Base-by-base conservation (phyloP, 2,329 filamentous ascomycete species). In the Tolypocladium album region DNA sequence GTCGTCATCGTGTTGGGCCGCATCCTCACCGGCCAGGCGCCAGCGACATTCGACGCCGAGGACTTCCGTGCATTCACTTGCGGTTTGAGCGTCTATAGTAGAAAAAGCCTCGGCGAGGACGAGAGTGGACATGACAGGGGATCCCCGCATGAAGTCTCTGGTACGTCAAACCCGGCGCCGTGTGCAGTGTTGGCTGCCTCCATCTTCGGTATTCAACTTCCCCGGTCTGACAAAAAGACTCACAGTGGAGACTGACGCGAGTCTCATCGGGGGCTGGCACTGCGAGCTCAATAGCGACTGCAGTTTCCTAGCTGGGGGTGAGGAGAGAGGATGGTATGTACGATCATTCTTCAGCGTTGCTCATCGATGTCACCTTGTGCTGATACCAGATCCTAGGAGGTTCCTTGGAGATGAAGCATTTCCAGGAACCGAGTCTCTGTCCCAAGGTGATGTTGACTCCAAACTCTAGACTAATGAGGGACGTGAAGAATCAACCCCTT, bases 41-140 rank as follows among this genome's bases (percentile, higher is more conserved):
- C 92, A 0, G 81, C 84, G 0, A 84, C 88, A 69, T 79, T 85
- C 38, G 84, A 83, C 9, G 82, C 82, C 58, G 88, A 94, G 63
- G 92, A 97, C 72, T 97, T 96, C 71, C 79, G 82, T 61, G 90
- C 90, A 62, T 96, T 88, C 71, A 96, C 92, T 1, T 93, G 90
- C 69, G 87, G 89, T 0, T 71, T 96, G 67, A 92, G 85, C 66
- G 84, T 84, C 45, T 97, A 77, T 65, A 71, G 74, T 61, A 71
- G 75, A 58, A 65, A 64, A 66, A 58, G 60, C 42, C 58, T 59
- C 22, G 61, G 60, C 38, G 58, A 47, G 22, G 61, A 38, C 31
- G 56, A 34, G 50, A n/a, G 56, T 45, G 24, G 55, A 45, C 20
- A 57, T n/a, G 17, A 53, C 56, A 52, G 39, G 31, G 36, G 40